phyloP scores from a whole-genome alignment of 179 eudicot species.

The Nepenthes alata region DNA sequence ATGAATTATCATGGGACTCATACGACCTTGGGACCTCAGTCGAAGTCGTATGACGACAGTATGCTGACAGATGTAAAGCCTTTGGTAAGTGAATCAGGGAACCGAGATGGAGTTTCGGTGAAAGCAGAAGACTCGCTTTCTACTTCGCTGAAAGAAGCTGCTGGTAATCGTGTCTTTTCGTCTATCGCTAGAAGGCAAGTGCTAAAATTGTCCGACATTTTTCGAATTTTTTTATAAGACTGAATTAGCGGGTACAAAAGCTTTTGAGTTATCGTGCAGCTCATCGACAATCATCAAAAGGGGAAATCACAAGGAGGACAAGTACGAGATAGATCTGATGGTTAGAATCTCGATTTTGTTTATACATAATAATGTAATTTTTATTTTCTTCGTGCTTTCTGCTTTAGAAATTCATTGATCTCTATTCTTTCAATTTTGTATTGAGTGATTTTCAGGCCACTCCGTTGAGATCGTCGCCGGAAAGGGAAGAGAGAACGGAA shows the following conservation, averaged over 20 bases:
- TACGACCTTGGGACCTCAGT: not conserved
- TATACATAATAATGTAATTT: not conserved
- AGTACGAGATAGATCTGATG: conserved; percentile 91
- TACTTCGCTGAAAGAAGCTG: conserved; percentile 32
- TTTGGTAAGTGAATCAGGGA: conserved; percentile 23
- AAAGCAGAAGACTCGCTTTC: conserved; percentile 46
- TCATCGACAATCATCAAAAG: conserved; percentile 15
- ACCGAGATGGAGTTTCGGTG: conserved; percentile 24
- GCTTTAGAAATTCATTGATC: too few relatives aligned
- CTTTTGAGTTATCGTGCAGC: conserved; percentile 19
- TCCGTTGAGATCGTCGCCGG: conserved; percentile 62
- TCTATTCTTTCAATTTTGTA: not conserved
- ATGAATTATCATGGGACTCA: conserved; percentile 11
- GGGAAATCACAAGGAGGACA: conserved; percentile 52
- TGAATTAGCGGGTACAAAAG: too few relatives aligned
- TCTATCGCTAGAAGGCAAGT: conserved; percentile 48
- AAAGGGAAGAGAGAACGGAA: conserved; percentile 33
- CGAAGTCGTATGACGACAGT: conserved; percentile 7
- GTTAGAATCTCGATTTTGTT: conserved; percentile 24
- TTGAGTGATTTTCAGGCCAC: conserved; percentile 44
- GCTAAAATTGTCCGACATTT: conserved; percentile 6
- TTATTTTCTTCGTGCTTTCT: not conserved
- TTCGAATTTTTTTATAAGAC: not conserved
- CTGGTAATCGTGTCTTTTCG: conserved; percentile 33
- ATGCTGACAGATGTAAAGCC: conserved; percentile 10